Conservation (phyloP, 331 rosid species). For the Quercus lobata region DNA sequence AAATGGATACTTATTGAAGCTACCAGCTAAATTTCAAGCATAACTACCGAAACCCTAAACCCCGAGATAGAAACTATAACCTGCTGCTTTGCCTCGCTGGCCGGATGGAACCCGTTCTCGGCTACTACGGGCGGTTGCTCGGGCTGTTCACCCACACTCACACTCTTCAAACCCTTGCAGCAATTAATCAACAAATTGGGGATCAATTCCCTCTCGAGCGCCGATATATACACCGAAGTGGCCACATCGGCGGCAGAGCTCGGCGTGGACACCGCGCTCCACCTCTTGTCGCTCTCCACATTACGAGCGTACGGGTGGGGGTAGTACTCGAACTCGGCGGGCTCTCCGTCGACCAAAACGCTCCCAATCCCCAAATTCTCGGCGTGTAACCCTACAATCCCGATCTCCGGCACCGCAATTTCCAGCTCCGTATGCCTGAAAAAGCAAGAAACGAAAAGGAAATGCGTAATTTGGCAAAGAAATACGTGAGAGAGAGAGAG, state of each 20-base stretch:
- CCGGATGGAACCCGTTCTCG: constrained; percentile 61
- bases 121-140: constrained; percentile 35
- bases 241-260: constrained; percentile 84
- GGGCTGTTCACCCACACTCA: constrained; percentile 38
- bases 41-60: neutral
- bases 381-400: constrained; percentile 88
- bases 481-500: neutral
- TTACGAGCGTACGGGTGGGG: constrained; percentile 36
- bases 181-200: constrained; percentile 88
- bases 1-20: neutral
- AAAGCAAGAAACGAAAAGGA: neutral
- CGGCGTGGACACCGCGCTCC: constrained; percentile 57
- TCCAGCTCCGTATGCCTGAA: constrained; percentile 80
- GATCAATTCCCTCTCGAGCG: constrained; percentile 66
- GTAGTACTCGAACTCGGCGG: constrained; percentile 78
- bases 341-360: constrained; percentile 88
- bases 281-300: constrained; percentile 46
- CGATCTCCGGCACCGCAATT: constrained; percentile 86
- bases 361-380: constrained; percentile 84
- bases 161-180: constrained; percentile 67
- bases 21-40: neutral
- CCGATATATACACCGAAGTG: constrained; percentile 54
- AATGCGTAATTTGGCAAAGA: neutral
- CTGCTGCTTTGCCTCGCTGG: constrained; percentile 89
- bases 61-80: constrained; percentile 36